phyloP scores from a whole-genome alignment of 1,284 basidiomycete species.

The Cronartium quercuum region DNA sequence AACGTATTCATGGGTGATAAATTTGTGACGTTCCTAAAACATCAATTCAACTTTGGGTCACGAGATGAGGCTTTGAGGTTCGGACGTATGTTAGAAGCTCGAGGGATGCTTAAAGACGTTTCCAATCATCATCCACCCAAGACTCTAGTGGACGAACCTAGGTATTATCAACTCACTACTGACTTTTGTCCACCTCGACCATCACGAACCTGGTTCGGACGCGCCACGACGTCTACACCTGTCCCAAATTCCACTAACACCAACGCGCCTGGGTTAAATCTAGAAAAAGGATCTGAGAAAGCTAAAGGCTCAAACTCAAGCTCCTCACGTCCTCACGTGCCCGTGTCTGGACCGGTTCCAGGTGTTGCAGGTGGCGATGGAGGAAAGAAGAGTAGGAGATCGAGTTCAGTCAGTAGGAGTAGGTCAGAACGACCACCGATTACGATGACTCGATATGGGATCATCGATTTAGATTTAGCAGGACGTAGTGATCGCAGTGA shows the following conservation, averaged over 20 bases:
- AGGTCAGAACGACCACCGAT: conserved; percentile 10
- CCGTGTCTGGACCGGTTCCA: neutral
- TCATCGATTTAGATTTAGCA: conserved; percentile 35
- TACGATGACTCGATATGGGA: conserved; percentile 23
- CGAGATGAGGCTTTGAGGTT: conserved; percentile 34
- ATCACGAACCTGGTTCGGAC: conserved; percentile 35
- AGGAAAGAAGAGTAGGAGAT: conserved; percentile 12
- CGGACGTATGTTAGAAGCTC: conserved; percentile 26
- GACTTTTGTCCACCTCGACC: conserved; percentile 22
- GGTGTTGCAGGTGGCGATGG: neutral
- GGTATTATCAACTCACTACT: conserved; percentile 30
- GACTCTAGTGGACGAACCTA: conserved; percentile 25
- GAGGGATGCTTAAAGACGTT: conserved; percentile 34
- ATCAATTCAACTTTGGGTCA: conserved; percentile 31
- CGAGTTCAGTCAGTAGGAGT: conserved; percentile 23
- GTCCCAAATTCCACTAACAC: neutral
- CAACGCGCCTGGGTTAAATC: neutral
- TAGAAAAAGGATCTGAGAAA: neutral
- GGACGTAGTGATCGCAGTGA: conserved; percentile 64
- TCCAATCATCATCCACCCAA: conserved; percentile 11
- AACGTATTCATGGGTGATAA: conserved; percentile 36
- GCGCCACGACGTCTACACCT: neutral
- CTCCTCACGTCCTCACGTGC: neutral
- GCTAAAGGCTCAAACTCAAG: neutral
- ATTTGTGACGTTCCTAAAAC: conserved; percentile 37